A percentile compares a stretch with the other conserved stretches of the same genome.
phyloP scores from a whole-genome alignment of 2,329 filamentous ascomycete species.

The Onygenales sp. region DNA sequence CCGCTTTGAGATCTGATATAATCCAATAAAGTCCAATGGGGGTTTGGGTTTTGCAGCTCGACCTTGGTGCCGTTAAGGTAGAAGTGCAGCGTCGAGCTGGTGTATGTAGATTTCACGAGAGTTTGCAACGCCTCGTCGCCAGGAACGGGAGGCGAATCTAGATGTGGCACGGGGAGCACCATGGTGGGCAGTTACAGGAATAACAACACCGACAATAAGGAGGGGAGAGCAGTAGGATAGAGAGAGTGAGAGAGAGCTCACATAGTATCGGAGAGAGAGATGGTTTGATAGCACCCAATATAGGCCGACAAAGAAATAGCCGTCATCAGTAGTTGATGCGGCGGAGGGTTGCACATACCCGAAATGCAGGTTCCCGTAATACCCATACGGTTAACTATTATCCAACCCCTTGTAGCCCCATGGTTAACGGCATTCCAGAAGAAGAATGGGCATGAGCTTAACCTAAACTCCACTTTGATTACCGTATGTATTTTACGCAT shows the following conservation, averaged over 20 bases:
- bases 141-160: not conserved
- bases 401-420: too few species aligned
- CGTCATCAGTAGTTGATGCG: not conserved
- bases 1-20: constrained; percentile 72
- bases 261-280: not conserved
- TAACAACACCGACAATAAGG: not conserved
- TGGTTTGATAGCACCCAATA: not conserved
- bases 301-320: not conserved
- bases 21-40: constrained; percentile 75
- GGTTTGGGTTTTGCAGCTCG: constrained; percentile 67
- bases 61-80: constrained; percentile 81
- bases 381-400: too few species aligned
- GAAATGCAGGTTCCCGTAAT: too few species aligned
- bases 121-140: constrained; percentile 6
- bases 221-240: not conserved
- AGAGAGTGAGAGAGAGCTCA: not conserved
- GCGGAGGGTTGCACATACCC: too few species aligned
- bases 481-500: too few species aligned
- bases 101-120: constrained; percentile 10
- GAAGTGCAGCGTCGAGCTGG: constrained; percentile 55
- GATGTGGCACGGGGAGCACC: not conserved
- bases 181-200: not conserved
- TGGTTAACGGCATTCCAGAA: too few species aligned
- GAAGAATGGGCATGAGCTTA: too few species aligned
- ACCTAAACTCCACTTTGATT: too few species aligned